Evolutionary conservation across 148 eudicot genomes (phyloP).

Genomic region (Simmondsia chinensis): DNA sequence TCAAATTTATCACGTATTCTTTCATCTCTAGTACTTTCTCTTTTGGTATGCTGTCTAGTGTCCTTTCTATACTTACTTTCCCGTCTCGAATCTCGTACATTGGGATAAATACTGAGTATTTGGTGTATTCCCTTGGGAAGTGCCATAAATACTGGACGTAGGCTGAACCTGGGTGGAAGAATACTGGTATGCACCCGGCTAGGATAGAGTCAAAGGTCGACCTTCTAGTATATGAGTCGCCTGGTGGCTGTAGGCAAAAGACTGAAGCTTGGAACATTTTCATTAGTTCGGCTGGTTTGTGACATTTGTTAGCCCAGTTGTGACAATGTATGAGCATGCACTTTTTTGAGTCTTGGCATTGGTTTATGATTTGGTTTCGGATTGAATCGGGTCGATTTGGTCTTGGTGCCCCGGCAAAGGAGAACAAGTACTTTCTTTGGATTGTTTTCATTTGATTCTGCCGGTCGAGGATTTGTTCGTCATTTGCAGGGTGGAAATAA

Average conservation of each 20-base stretch:
- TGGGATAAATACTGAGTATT: constrained; percentile 63
- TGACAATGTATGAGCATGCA: constrained; percentile 46
- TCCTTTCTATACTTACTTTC: constrained; percentile 28
- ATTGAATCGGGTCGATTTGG: constrained; percentile 44
- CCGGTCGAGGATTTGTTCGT: constrained; percentile 37
- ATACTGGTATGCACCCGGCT: constrained; percentile 83
- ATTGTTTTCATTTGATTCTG: constrained; percentile 23
- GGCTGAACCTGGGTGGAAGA: constrained; percentile 62
- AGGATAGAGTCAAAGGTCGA: constrained; percentile 75
- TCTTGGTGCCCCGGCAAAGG: constrained; percentile 63
- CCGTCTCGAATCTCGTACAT: constrained; percentile 36
- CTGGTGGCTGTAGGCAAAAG: constrained; percentile 78
- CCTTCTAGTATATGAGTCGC: constrained; percentile 58
- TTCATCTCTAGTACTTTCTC: constrained; percentile 42
- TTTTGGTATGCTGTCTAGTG: constrained; percentile 23
- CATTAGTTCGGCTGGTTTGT: constrained; percentile 37
- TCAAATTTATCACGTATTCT: constrained; percentile 39
- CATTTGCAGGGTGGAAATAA: constrained; percentile 55
- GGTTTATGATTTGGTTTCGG: constrained; percentile 36
- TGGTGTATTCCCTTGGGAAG: constrained; percentile 34
- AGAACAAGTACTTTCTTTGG: constrained; percentile 34
- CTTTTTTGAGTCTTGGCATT: constrained; percentile 24
- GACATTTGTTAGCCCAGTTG: constrained; percentile 28
- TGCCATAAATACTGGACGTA: constrained; percentile 64
- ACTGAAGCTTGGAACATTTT: constrained; percentile 40